These are phyloP conservation scores for Eutrema heterophyllum DNA, from an alignment of 345 rosid genomes.

Conservation along the genomic window DNA sequence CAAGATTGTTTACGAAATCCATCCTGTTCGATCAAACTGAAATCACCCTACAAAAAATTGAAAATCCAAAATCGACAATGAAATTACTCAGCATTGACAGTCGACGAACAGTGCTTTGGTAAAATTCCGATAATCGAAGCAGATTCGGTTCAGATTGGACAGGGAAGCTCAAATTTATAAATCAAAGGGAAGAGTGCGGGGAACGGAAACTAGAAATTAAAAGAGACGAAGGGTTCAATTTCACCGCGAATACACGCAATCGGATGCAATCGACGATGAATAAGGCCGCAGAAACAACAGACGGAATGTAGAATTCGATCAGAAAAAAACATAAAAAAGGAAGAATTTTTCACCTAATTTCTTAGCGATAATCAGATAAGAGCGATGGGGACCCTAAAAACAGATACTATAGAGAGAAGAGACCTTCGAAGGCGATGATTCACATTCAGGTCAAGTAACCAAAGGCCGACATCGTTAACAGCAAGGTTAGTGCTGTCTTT, in stretches of 20 bases:
- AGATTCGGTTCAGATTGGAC: not conserved
- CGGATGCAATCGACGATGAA: not conserved
- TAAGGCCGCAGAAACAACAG: not conserved
- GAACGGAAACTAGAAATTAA: not conserved
- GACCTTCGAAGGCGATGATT: not conserved
- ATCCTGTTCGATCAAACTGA: not conserved
- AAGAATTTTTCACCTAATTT: not conserved
- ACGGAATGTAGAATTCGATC: conserved; percentile 1
- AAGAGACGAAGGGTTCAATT: not conserved
- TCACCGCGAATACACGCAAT: not conserved
- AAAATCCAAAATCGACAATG: not conserved
- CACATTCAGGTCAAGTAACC: not conserved
- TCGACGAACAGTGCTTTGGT: not conserved
- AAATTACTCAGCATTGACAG: not conserved
- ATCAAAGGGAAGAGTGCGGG: not conserved
- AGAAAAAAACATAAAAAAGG: not conserved
- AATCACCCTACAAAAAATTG: not conserved
- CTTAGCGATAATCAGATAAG: not conserved
- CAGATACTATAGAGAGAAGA: not conserved
- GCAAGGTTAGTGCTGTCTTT: not conserved
- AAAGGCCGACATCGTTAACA: not conserved
- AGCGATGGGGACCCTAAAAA: conserved; percentile 2
- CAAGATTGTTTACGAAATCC: conserved; percentile 56
- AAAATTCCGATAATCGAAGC: not conserved
- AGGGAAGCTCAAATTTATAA: not conserved